Evolutionary conservation across 106 monocot genomes (phyloP), one percentile per base, ranked within the genome.

Genomic region (Hemerocallis citrina): DNA sequence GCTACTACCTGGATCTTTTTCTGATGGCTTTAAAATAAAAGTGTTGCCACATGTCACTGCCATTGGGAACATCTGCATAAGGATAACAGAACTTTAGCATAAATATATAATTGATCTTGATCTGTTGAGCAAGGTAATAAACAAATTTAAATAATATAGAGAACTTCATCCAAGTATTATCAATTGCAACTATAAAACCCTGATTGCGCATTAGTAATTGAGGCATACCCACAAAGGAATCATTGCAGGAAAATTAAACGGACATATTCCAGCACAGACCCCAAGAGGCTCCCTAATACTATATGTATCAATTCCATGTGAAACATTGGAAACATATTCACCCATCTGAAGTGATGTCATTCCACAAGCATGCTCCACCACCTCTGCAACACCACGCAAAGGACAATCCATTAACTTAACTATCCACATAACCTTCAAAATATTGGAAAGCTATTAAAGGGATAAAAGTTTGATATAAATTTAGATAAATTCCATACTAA

Each of bases 171-270:
- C n/a, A n/a, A n/a, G n/a, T n/a, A n/a, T n/a, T n/a, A n/a, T n/a
- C n/a, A n/a, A n/a, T n/a, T n/a, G n/a, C n/a, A n/a, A n/a, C n/a
- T n/a, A n/a, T n/a, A n/a, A n/a, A n/a, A n/a, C n/a, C n/a, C n/a
- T n/a, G n/a, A n/a, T n/a, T n/a, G n/a, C n/a, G n/a, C n/a, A n/a
- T n/a, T n/a, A 47, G 55, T 24, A 50, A 68, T 14, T 37, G 3
- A 65, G n/a, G 3, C 79, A 61, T 91, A 98, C 96, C 96, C 96
- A 98, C 38, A 98, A 63, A 1, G 96, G 96, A 75, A 98, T 98
- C 96, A 98, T 98, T 23, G 96, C 96, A 42, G 96, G 96, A 64
- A 98, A 98, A 63, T 98, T 98, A 68, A 98, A 98, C 12, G 96
- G 96, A 36, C 96, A 98, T 55, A 98, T 91, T 34, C 96, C 96